Evolutionary conservation across 2,329 filamentous ascomycete species (phyloP).

Genomic region (Hypoxylon sp.): DNA sequence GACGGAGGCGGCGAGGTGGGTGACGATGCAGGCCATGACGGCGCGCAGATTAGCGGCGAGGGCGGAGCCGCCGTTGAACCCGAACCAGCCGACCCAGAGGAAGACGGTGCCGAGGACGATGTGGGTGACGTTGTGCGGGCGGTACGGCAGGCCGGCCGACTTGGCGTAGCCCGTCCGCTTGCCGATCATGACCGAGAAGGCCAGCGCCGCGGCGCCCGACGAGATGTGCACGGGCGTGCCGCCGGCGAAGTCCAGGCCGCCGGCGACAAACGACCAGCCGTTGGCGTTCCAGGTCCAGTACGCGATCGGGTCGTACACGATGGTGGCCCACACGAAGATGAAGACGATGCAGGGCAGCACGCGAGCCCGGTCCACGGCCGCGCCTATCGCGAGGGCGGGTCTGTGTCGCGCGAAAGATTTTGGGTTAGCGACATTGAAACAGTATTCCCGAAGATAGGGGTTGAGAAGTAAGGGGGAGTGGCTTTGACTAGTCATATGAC

Average conservation of each 20-base stretch:
- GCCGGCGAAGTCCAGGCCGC: constrained; percentile 77
- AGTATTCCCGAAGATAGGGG: background rate
- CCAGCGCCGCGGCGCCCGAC: constrained; percentile 74
- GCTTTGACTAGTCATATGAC: no score
- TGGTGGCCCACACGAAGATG: constrained; percentile 75
- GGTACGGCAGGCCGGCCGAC: constrained; percentile 69
- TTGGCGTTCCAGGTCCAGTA: constrained; percentile 81
- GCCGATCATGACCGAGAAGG: constrained; percentile 77
- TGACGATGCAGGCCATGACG: constrained; percentile 88
- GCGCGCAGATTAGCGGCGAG: constrained; percentile 84
- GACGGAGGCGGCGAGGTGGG: constrained; percentile 83
- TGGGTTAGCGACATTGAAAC: background rate
- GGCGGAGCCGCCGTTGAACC: constrained; percentile 90
- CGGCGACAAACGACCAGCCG: constrained; percentile 74
- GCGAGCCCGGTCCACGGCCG: constrained; percentile 67
- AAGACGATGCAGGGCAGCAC: constrained; percentile 69
- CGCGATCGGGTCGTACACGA: constrained; percentile 77
- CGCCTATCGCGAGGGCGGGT: constrained; percentile 65
- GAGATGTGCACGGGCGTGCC: constrained; percentile 79
- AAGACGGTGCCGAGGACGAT: constrained; percentile 77
- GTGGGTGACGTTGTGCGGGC: constrained; percentile 77
- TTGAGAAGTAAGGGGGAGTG: background rate
- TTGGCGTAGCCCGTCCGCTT: constrained; percentile 70
- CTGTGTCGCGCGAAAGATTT: constrained; percentile 46
- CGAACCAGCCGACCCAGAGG: constrained; percentile 96